A percentile compares a stretch with the other conserved stretches of the same genome.
Evolutionary conservation across 108 stramenopile genomes (phyloP).

Genomic region (Nannochloropsis salina): DNA sequence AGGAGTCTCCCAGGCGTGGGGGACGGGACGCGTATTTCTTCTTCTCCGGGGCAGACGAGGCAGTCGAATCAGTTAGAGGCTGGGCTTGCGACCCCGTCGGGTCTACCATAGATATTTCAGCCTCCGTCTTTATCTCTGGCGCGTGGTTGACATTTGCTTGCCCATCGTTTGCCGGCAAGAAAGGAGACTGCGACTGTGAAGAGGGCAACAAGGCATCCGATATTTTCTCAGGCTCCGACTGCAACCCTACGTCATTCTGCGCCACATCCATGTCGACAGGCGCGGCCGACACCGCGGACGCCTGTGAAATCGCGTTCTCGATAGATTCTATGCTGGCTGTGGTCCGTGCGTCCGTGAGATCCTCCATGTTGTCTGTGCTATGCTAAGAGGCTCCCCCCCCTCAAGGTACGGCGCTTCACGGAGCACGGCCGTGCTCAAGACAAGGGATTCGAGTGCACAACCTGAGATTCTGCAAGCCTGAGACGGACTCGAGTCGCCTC

Average conservation of each 20-base stretch:
- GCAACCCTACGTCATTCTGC: not conserved
- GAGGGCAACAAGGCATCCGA: not conserved
- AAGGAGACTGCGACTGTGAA: too few species aligned
- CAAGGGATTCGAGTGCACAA: too few species aligned
- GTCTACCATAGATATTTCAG: too few species aligned
- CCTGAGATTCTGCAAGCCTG: too few species aligned
- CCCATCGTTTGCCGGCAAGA: too few species aligned
- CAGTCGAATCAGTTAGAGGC: not conserved
- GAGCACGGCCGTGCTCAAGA: too few species aligned
- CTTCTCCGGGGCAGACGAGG: not conserved
- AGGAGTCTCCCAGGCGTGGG: conserved; percentile 11
- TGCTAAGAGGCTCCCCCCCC: too few species aligned
- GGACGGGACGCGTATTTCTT: not conserved
- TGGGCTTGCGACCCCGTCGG: not conserved
- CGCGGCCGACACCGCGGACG: not conserved
- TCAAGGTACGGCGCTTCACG: too few species aligned
- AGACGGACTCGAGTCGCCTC: too few species aligned
- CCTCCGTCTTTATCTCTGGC: too few species aligned
- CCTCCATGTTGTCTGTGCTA: not conserved
- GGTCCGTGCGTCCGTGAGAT: not conserved
- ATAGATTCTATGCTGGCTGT: not conserved
- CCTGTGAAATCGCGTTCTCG: not conserved
- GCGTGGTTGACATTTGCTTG: too few species aligned
- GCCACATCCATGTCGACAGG: not conserved
- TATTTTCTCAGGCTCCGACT: not conserved